Evolutionary conservation across 345 rosid genomes (phyloP).

Genomic region (Aethionema arabicum): DNA sequence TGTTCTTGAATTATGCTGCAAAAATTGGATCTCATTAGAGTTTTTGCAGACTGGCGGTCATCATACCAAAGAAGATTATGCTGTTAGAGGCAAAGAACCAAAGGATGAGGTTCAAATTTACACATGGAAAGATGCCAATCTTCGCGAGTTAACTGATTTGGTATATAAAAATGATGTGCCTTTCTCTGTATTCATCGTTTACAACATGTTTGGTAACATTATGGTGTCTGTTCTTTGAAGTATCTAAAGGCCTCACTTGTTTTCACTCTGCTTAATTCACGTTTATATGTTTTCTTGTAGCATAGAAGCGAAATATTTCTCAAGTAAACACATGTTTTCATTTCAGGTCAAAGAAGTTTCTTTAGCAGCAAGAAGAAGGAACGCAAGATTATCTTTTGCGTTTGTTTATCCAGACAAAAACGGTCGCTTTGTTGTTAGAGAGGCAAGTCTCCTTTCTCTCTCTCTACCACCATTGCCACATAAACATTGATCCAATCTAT

Average conservation of each 20-base stretch:
- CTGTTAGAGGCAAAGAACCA: constrained; percentile 95
- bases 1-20: background rate
- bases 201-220: background rate
- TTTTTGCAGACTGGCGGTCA: constrained; percentile 68
- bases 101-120: constrained; percentile 96
- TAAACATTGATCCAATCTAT: constrained; percentile 1
- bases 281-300: background rate
- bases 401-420: constrained; percentile 82
- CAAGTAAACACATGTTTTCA: background rate
- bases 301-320: background rate
- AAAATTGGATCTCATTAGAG: background rate
- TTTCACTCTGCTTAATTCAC: background rate
- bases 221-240: background rate
- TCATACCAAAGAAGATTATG: constrained; percentile 81
- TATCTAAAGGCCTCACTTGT: background rate
- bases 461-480: constrained; percentile 5
- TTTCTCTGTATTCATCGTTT: too few relatives aligned
- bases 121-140: constrained; percentile 96
- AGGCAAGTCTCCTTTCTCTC: constrained; percentile 43
- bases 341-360: constrained; percentile 86
- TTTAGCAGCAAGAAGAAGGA: constrained; percentile 85
- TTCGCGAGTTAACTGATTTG: constrained; percentile 85
- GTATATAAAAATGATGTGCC: constrained; percentile 41
- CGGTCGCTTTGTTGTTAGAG: constrained; percentile 72
- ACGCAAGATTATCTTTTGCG: constrained; percentile 87